These are phyloP conservation scores for Ulvella scutata DNA, from an alignment of 139 green algal genomes.

Conservation along the genomic window DNA sequence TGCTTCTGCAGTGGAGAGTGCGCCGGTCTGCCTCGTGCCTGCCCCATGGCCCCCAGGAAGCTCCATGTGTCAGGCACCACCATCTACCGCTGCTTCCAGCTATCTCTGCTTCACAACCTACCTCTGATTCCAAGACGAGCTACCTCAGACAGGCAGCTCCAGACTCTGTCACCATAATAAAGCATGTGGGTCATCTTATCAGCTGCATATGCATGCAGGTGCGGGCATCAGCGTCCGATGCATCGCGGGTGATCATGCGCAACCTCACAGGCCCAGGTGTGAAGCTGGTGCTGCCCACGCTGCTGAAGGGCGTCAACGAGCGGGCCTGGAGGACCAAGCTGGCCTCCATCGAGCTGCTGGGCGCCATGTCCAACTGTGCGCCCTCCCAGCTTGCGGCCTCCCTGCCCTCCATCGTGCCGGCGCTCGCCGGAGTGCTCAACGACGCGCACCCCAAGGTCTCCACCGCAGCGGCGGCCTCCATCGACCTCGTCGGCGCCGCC, in stretches of 20 bases:
- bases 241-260: constrained; percentile 79
- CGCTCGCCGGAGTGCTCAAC: constrained; percentile 34
- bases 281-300: constrained; percentile 85
- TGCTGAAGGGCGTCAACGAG: constrained; percentile 81
- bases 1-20: too few relatives aligned
- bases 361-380: constrained; percentile 89
- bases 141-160: too few relatives aligned
- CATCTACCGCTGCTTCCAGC: too few relatives aligned
- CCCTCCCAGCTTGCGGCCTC: constrained; percentile 84
- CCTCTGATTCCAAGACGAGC: too few relatives aligned
- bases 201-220: too few relatives aligned
- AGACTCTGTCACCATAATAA: too few relatives aligned
- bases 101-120: too few relatives aligned
- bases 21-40: too few relatives aligned
- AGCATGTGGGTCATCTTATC: too few relatives aligned
- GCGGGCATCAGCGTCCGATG: constrained; percentile 55
- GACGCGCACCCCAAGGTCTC: constrained; percentile 26
- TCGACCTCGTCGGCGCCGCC: constrained; percentile 56
- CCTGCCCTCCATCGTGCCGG: constrained; percentile 84
- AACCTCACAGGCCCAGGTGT: constrained; percentile 82
- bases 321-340: constrained; percentile 87
- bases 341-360: constrained; percentile 86
- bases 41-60: too few relatives aligned
- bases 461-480: background rate
- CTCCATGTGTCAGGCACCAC: too few relatives aligned